Conservation (phyloP, 345 rosid species). For the Pistacia vera region DNA sequence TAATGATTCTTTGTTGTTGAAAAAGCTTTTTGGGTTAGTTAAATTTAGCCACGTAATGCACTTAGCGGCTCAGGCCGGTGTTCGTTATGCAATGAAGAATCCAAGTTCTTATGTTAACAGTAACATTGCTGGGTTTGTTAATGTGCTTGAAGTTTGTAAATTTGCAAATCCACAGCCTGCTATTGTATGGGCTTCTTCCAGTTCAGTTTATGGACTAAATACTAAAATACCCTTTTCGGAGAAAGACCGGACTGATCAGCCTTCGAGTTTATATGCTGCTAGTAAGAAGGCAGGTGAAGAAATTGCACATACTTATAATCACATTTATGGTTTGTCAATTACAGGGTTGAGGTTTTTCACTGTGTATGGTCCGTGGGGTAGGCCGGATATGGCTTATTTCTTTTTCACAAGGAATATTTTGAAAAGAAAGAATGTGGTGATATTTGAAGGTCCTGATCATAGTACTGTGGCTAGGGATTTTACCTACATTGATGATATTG, state of each 20-base stretch:
- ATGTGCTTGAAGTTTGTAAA: constrained; percentile 47
- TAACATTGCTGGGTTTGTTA: constrained; percentile 55
- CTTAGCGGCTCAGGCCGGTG: constrained; percentile 57
- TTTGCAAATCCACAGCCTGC: constrained; percentile 53
- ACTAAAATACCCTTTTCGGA: constrained; percentile 55
- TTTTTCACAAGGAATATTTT: constrained; percentile 52
- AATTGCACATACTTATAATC: constrained; percentile 58
- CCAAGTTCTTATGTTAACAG: constrained; percentile 51
- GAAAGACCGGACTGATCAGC: constrained; percentile 47
- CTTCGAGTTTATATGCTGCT: constrained; percentile 56
- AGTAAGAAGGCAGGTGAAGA: constrained; percentile 61
- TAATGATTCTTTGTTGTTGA: constrained; percentile 36
- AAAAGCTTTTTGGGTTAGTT: constrained; percentile 46
- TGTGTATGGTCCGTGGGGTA: constrained; percentile 57
- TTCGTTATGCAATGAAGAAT: constrained; percentile 55
- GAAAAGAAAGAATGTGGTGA: constrained; percentile 41
- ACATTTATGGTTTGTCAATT: constrained; percentile 53
- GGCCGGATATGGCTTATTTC: constrained; percentile 64
- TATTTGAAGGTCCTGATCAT: constrained; percentile 45
- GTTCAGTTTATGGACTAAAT: constrained; percentile 60
- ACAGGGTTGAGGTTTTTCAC: constrained; percentile 53
- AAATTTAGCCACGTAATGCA: constrained; percentile 62
- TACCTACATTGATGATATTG: constrained; percentile 44
- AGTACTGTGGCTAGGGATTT: constrained; percentile 49
- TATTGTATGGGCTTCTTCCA: constrained; percentile 60